A percentile compares a stretch with the other conserved stretches of the same genome.
These are phyloP conservation scores for Wickerhamomyces bisporus DNA, from an alignment of 805 yeast species.

Conservation along the genomic window DNA sequence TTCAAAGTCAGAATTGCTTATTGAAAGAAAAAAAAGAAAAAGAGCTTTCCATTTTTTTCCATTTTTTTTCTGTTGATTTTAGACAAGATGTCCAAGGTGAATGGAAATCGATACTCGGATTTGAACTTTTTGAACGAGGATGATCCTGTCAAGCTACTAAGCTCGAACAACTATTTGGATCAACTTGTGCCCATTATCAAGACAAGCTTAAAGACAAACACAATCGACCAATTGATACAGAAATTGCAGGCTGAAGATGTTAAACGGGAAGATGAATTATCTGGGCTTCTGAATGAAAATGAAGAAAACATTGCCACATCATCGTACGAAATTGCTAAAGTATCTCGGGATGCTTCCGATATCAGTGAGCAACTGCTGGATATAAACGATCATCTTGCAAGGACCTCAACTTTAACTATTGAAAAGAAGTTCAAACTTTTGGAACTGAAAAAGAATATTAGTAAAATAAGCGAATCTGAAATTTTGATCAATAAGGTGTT, in stretches of 20 bases:
- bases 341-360: slow-evolving; percentile 51
- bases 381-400: slow-evolving; percentile 53
- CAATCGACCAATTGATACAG: slow-evolving; percentile 51
- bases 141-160: slow-evolving; percentile 21
- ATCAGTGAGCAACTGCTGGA: slow-evolving; percentile 50
- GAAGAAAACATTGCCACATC: slow-evolving; percentile 53
- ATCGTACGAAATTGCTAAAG: slow-evolving; percentile 55
- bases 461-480: slow-evolving; percentile 67
- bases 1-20: too few relatives aligned
- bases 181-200: slow-evolving; percentile 73
- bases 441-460: slow-evolving; percentile 55
- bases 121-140: slow-evolving; percentile 17
- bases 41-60: background rate
- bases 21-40: background rate
- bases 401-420: slow-evolving; percentile 62
- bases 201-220: slow-evolving; percentile 50
- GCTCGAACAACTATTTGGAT: slow-evolving; percentile 67
- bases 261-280: slow-evolving; percentile 59
- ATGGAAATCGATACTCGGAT: background rate
- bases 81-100: background rate
- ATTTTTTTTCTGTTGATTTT: too few relatives aligned
- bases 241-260: slow-evolving; percentile 52
- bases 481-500: slow-evolving; percentile 66
- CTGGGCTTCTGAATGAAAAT: slow-evolving; percentile 53
- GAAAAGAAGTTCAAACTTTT: slow-evolving; percentile 55